Conservation (phyloP, 2,329 filamentous ascomycete genomes). For the Aspergillus chevalieri region DNA sequence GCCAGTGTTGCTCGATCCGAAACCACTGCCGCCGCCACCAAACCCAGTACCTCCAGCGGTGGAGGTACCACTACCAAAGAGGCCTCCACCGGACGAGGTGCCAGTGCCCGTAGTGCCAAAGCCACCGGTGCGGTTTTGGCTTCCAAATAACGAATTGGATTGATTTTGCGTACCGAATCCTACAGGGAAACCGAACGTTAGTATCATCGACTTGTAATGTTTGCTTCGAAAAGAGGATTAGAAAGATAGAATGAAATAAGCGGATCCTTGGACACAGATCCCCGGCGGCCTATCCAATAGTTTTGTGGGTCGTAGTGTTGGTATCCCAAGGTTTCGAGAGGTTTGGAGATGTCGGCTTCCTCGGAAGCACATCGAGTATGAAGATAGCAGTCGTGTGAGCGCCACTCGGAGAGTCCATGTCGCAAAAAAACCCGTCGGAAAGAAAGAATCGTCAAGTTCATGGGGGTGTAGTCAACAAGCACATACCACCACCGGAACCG, state of each 20-base stretch:
- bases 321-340: too few species aligned
- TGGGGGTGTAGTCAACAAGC: slow-evolving; percentile 21
- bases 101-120: slow-evolving; percentile 23
- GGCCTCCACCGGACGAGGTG: slow-evolving; percentile 21
- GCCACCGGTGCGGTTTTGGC: slow-evolving; percentile 23
- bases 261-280: slow-evolving; percentile 6
- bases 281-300: not conserved
- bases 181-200: slow-evolving; percentile 18
- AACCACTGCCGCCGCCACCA: slow-evolving; percentile 12
- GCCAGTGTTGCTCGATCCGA: slow-evolving; percentile 16
- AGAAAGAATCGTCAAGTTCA: slow-evolving; percentile 22
- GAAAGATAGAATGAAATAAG: slow-evolving; percentile 3
- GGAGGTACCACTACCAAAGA: slow-evolving; percentile 21
- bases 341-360: too few species aligned
- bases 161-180: slow-evolving; percentile 33
- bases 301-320: not conserved
- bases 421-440: slow-evolving; percentile 1
- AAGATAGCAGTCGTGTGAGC: not conserved
- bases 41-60: slow-evolving; percentile 18
- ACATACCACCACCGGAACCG: slow-evolving; percentile 40
- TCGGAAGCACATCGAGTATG: too few species aligned
- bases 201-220: slow-evolving; percentile 4
- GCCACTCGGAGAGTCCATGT: not conserved
- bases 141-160: slow-evolving; percentile 31
- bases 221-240: not conserved